Evolutionary conservation across 1,284 basidiomycete genomes (phyloP).

Genomic region (Pterulicium gracile): DNA sequence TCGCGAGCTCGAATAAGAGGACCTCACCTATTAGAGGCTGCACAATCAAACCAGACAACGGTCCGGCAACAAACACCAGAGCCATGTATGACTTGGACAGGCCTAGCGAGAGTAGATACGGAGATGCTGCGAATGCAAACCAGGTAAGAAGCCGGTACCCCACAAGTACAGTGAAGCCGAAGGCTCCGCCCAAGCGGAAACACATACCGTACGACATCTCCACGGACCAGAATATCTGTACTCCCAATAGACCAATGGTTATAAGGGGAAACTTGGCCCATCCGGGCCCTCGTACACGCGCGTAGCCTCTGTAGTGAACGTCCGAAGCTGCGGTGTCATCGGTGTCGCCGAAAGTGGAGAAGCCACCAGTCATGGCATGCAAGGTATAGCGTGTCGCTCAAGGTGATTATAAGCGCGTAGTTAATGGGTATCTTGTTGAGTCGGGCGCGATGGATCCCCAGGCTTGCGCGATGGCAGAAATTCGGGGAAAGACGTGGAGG

Average conservation of each 20-base stretch:
- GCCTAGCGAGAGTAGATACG: constrained; percentile 86
- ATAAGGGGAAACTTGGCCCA: constrained; percentile 61
- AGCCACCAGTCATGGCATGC: constrained; percentile 10
- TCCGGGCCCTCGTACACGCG: constrained; percentile 45
- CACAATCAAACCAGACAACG: constrained; percentile 83
- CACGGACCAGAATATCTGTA: constrained; percentile 83
- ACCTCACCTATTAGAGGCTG: constrained; percentile 74
- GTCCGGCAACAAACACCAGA: constrained; percentile 90
- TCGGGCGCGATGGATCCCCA: too few species aligned
- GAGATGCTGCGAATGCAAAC: constrained; percentile 64
- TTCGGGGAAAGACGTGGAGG: too few species aligned
- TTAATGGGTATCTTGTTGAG: too few species aligned
- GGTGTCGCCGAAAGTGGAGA: constrained; percentile 7
- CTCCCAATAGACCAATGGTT: constrained; percentile 70
- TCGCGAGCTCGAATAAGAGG: not conserved
- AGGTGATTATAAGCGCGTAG: not conserved
- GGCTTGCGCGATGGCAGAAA: too few species aligned
- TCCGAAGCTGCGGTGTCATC: constrained; percentile 5
- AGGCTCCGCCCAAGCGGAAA: constrained; percentile 2
- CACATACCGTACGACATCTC: constrained; percentile 81
- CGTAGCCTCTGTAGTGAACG: constrained; percentile 9
- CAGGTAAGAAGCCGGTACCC: not conserved
- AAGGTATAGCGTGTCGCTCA: not conserved
- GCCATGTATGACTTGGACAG: constrained; percentile 83
- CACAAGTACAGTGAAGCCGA: constrained; percentile 5